Evolutionary conservation across 495 filamentous ascomycete genomes (phyloP).

Genomic region (Penicillium paxilli): DNA sequence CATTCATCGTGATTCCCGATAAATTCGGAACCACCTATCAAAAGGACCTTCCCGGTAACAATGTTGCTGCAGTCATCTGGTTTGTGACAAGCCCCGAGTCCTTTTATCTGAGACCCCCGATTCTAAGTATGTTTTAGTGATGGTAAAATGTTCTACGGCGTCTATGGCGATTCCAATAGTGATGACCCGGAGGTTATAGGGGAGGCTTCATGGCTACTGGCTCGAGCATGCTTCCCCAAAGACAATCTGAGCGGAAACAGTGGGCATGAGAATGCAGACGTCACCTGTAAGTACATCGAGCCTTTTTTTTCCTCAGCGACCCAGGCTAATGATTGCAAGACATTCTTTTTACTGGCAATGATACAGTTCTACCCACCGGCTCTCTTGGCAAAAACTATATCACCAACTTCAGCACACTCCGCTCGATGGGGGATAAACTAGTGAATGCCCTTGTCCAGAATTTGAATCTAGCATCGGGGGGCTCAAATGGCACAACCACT

Average conservation of each 20-base stretch:
- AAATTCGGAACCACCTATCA: conserved; percentile 26
- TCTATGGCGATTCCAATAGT: conserved; percentile 38
- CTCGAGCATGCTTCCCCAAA: conserved; percentile 38
- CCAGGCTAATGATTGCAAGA: conserved; percentile 17
- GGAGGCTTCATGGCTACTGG: conserved; percentile 42
- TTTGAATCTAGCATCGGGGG: conserved; percentile 15
- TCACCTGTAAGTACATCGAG: conserved; percentile 29
- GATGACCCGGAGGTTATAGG: conserved; percentile 36
- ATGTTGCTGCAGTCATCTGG: conserved; percentile 42
- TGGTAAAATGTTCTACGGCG: conserved; percentile 42
- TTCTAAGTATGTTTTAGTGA: conserved; percentile 9
- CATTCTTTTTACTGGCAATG: conserved; percentile 34
- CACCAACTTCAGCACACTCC: conserved; percentile 35
- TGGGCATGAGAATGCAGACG: conserved; percentile 30
- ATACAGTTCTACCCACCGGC: conserved; percentile 29
- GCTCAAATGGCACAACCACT: conserved; percentile 1
- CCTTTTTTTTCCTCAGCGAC: background rate
- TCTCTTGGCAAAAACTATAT: conserved; percentile 36
- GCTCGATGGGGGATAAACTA: conserved; percentile 33
- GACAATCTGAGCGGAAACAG: conserved; percentile 33
- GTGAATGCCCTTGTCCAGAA: conserved; percentile 38
- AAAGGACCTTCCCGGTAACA: conserved; percentile 30
- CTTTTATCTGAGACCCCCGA: background rate
- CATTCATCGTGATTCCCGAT: conserved; percentile 40
- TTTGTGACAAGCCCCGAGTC: conserved; percentile 5